phyloP scores from a whole-genome alignment of 2,329 filamentous ascomycete genomes.

The Hirsutella thompsonii region DNA sequence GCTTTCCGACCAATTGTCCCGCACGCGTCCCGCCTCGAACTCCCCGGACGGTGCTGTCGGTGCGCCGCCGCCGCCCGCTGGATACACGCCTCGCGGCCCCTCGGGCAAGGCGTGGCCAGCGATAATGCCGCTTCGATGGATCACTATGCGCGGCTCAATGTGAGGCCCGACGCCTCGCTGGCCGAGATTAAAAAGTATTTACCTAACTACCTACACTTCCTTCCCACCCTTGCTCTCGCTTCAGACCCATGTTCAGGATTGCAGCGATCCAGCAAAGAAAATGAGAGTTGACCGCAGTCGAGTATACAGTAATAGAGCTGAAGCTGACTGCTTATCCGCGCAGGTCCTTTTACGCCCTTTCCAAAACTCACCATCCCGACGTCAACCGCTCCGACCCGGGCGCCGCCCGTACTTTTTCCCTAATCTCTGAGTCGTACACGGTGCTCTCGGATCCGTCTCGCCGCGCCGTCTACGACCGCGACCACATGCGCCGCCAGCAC shows the following conservation, averaged over 20 bases:
- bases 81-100: too few species aligned
- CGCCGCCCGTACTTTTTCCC: slow-evolving; percentile 65
- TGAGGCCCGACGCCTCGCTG: slow-evolving; percentile 56
- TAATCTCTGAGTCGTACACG: slow-evolving; percentile 73
- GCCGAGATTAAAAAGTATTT: slow-evolving; percentile 72
- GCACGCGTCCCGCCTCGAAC: too few species aligned
- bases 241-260: too few species aligned
- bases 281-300: too few species aligned
- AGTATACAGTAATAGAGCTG: too few species aligned
- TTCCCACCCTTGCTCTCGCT: not conserved
- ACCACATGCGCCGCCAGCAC: slow-evolving; percentile 35
- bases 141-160: slow-evolving; percentile 71
- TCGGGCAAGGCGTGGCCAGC: too few species aligned
- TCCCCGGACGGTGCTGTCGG: too few species aligned
- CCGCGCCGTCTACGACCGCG: slow-evolving; percentile 70
- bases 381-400: slow-evolving; percentile 65
- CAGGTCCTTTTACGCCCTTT: slow-evolving; percentile 77
- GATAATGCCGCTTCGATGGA: too few species aligned
- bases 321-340: too few species aligned
- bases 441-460: slow-evolving; percentile 61
- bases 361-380: slow-evolving; percentile 87
- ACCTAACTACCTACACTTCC: slow-evolving; percentile 2
- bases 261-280: too few species aligned
- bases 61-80: too few species aligned
- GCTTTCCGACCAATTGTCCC: too few species aligned